Evolutionary conservation across 148 eudicot species (phyloP).

Genomic region (Spergularia bocconei): DNA sequence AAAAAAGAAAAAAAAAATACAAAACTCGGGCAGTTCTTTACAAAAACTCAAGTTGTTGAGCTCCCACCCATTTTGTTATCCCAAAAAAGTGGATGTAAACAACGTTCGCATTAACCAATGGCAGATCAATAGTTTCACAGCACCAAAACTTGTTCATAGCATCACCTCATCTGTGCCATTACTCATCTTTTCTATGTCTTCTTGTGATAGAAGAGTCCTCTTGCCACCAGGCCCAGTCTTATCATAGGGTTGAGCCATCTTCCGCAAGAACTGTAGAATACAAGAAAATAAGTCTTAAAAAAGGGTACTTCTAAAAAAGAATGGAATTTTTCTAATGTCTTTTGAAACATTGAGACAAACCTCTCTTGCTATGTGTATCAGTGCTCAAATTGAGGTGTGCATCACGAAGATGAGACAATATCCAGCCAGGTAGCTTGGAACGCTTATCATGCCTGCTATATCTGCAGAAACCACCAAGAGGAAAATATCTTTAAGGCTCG

Average conservation of each 20-base stretch:
- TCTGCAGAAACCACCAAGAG: conserved; percentile 37
- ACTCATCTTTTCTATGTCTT: conserved; percentile 81
- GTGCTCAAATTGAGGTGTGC: conserved; percentile 93
- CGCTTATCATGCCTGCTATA: conserved; percentile 95
- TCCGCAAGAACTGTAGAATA: conserved; percentile 66
- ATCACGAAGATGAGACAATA: conserved; percentile 84
- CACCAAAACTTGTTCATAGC: conserved; percentile 11
- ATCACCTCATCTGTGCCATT: conserved; percentile 48
- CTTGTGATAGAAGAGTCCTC: conserved; percentile 79
- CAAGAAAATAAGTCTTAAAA: background rate
- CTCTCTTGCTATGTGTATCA: conserved; percentile 90
- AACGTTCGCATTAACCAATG: background rate
- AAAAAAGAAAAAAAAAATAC: background rate
- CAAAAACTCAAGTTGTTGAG: background rate
- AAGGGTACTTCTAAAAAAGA: background rate
- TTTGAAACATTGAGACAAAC: conserved; percentile 29
- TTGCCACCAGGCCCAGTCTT: conserved; percentile 62
- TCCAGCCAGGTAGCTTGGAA: conserved; percentile 92
- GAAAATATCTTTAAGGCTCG: background rate
- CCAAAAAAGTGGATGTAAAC: background rate
- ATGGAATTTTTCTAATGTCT: background rate
- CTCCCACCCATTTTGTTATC: background rate
- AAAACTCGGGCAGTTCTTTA: conserved; percentile 2
- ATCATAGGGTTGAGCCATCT: conserved; percentile 98
- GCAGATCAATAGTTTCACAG: background rate